phyloP scores from a whole-genome alignment of 1,284 basidiomycete species.

The Ceratobasidium sp. region DNA sequence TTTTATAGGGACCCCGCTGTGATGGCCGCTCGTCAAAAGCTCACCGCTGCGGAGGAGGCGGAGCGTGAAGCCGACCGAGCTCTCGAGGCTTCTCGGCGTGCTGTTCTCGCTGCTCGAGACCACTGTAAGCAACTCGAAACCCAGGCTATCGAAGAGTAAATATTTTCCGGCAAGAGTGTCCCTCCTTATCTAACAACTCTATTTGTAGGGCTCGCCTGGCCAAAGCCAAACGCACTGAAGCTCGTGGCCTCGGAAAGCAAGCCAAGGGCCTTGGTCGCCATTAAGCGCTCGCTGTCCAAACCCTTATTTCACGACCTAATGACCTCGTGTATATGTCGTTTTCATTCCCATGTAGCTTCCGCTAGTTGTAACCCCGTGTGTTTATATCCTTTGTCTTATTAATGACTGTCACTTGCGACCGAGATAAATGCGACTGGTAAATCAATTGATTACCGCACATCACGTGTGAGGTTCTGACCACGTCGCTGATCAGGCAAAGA shows the following conservation, averaged over 20 bases:
- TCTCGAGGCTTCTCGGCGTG: conserved; percentile 29
- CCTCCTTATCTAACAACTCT: not conserved
- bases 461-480: conserved; percentile 37
- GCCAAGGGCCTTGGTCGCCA: conserved; percentile 35
- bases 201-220: conserved; percentile 21
- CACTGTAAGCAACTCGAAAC: conserved; percentile 32
- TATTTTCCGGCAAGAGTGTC: not conserved
- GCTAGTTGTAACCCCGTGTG: not conserved
- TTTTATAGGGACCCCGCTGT: conserved; percentile 26
- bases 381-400: conserved; percentile 14
- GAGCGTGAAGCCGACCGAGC: conserved; percentile 34
- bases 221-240: conserved; percentile 38
- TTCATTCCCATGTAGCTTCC: not conserved
- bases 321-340: not conserved
- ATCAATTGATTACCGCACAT: conserved; percentile 12
- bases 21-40: conserved; percentile 36
- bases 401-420: conserved; percentile 1
- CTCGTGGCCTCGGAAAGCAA: conserved; percentile 33
- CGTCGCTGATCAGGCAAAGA: conserved; percentile 26
- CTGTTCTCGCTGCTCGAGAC: conserved; percentile 21
- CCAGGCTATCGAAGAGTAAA: conserved; percentile 35
- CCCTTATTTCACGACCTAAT: conserved; percentile 16
- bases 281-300: conserved; percentile 9
- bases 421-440: conserved; percentile 1
- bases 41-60: conserved; percentile 24